Base-by-base conservation (phyloP, 345 rosid genomes). In the Moricandia arvensis region DNA sequence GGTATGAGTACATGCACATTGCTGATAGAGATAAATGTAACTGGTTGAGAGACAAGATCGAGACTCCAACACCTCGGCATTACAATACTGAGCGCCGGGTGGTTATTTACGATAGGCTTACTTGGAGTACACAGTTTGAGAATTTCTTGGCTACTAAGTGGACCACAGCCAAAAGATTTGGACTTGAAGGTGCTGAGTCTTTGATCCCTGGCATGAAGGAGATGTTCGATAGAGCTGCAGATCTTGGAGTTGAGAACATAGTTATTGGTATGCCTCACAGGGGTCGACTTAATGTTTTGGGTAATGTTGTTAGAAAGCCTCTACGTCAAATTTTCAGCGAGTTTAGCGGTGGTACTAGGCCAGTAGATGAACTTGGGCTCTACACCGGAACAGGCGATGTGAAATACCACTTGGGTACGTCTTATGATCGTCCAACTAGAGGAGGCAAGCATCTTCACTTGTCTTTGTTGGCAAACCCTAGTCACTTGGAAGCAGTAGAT, bases 141-240 rank as follows among this genome's bases (percentile, higher is more conserved):
- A 90, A 90, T 83, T 90, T 90, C 85, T 76, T 90, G 91, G 96
- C 91, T 41, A 75, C 88, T 10, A 90, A 90, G 83, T 88, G 93
- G 96, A 90, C 91, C n/a, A 73, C 96, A 0, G 93, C 96, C 5
- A 90, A 90, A 80, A 82, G 96, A 63, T 89, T 90, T 78, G 96
- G 96, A 68, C 93, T 90, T n/a, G 96, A 90, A 85, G 96, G 96
- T 71, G 91, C 89, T 1, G 96, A 90, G 84, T 88, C 93, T 75
- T 79, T 89, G 83, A 90, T 90, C 75, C 90, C 93, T 74, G 96
- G 96, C 1, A 90, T 90, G 96, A 89, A 90, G 82, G 93, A 90
- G 79, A 90, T 90, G 93, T 90, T 90, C 58, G 96, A 90, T 70
- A 82, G 89, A 73, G 69, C 91, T 45, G 87, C 93, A 3, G 88